Evolutionary conservation across 1,284 basidiomycete species (phyloP).

Genomic region (Melampsora americana): DNA sequence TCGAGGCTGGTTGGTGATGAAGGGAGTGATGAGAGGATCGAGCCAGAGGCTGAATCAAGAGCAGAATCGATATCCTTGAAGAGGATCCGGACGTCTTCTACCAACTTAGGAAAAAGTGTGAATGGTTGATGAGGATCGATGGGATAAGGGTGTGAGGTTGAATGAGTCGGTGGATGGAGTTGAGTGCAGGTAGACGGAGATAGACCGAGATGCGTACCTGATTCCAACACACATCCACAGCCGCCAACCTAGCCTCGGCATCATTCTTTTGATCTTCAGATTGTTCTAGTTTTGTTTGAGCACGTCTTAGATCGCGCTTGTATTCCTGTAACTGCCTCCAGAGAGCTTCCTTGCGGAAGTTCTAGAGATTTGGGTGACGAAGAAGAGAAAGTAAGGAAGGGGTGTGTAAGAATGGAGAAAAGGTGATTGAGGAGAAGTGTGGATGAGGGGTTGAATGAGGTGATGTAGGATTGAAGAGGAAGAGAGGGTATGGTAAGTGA

Average conservation of each 20-base stretch:
- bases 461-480: not conserved
- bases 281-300: conserved; percentile 51
- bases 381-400: not conserved
- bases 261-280: conserved; percentile 61
- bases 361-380: conserved; percentile 54
- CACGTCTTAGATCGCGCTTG: conserved; percentile 72
- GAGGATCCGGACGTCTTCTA: conserved; percentile 66
- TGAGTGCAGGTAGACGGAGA: conserved; percentile 26
- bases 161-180: too few relatives aligned
- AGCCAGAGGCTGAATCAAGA: conserved; percentile 55
- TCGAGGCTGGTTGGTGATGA: conserved; percentile 34
- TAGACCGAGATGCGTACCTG: conserved; percentile 62
- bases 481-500: too few relatives aligned
- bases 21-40: conserved; percentile 54
- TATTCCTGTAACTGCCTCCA: conserved; percentile 88
- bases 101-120: conserved; percentile 59
- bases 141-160: not conserved
- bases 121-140: not conserved
- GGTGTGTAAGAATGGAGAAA: not conserved
- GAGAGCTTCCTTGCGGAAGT: conserved; percentile 84
- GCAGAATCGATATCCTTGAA: conserved; percentile 54
- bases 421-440: not conserved
- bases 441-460: not conserved
- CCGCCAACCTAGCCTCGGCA: conserved; percentile 73
- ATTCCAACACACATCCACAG: conserved; percentile 82